These are phyloP conservation scores for Cyclaneusma minus DNA, from an alignment of 2,329 filamentous ascomycete genomes.

Conservation along the genomic window DNA sequence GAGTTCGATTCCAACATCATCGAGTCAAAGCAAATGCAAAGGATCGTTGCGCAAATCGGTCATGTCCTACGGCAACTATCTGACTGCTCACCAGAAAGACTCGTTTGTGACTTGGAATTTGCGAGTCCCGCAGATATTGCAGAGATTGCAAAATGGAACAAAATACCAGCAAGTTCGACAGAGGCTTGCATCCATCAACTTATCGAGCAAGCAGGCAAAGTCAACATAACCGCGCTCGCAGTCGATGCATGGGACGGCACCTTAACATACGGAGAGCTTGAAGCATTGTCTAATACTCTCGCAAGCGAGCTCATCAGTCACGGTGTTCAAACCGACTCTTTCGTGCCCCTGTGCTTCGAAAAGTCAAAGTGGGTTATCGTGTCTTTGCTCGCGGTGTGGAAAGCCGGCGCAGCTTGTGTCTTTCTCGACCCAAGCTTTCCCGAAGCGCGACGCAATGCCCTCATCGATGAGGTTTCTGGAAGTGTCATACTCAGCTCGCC, in stretches of 20 bases:
- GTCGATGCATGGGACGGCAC: conserved; percentile 1
- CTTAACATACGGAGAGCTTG: conserved; percentile 3
- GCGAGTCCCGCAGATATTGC: too few relatives aligned
- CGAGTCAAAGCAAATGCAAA: conserved; percentile 20
- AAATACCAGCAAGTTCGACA: too few relatives aligned
- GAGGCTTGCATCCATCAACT: too few relatives aligned
- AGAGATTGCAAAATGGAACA: neutral
- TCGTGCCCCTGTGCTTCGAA: conserved; percentile 11
- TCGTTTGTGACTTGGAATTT: too few relatives aligned
- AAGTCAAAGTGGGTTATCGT: conserved; percentile 11
- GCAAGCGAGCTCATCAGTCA: conserved; percentile 4
- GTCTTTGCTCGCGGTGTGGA: conserved; percentile 10
- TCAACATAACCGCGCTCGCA: neutral
- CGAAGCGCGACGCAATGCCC: neutral
- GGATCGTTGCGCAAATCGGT: conserved; percentile 21
- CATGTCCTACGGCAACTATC: too few relatives aligned
- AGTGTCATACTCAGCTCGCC: too few relatives aligned
- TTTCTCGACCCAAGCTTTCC: conserved; percentile 15
- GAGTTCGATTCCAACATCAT: conserved; percentile 25
- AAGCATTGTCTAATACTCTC: conserved; percentile 4
- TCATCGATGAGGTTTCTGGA: too few relatives aligned
- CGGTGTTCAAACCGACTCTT: conserved; percentile 4
- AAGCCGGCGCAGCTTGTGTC: conserved; percentile 13
- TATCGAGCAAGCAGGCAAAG: conserved; percentile 1
- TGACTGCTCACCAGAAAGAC: too few relatives aligned